Conservation (phyloP, 2,329 filamentous ascomycete genomes). For the Penicillium freii region DNA sequence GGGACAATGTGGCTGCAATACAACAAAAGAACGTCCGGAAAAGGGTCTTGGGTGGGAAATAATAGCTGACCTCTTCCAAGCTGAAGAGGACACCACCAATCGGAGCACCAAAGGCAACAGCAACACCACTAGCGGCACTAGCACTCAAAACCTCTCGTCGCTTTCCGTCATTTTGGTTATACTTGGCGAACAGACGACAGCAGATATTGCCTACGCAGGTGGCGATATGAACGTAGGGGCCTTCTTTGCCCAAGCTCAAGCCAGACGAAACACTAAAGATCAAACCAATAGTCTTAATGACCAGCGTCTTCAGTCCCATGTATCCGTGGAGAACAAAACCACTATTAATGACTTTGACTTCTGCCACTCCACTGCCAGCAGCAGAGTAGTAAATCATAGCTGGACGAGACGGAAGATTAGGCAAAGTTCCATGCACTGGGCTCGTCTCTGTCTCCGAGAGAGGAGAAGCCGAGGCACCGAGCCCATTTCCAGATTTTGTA, state of each 20-base stretch:
- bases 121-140: conserved; percentile 84
- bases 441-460: conserved; percentile 41
- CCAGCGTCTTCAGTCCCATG: conserved; percentile 79
- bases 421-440: conserved; percentile 36
- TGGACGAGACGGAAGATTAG: conserved; percentile 43
- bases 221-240: conserved; percentile 95
- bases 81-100: conserved; percentile 89
- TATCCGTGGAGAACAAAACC: conserved; percentile 97
- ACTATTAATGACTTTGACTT: conserved; percentile 96
- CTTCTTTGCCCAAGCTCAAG: conserved; percentile 89
- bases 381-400: conserved; percentile 95
- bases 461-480: conserved; percentile 39
- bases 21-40: conserved; percentile 99
- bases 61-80: conserved; percentile 90
- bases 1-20: conserved; percentile 80
- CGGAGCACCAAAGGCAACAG: conserved; percentile 90
- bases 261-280: conserved; percentile 89
- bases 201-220: conserved; percentile 93
- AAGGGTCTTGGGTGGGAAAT: conserved; percentile 94
- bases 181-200: conserved; percentile 91
- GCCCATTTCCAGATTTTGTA: conserved; percentile 45
- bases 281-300: conserved; percentile 79
- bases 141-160: conserved; percentile 91
- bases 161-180: conserved; percentile 91
- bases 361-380: conserved; percentile 91